phyloP scores from a whole-genome alignment of 345 rosid species.

The Rhizophora mangle region DNA sequence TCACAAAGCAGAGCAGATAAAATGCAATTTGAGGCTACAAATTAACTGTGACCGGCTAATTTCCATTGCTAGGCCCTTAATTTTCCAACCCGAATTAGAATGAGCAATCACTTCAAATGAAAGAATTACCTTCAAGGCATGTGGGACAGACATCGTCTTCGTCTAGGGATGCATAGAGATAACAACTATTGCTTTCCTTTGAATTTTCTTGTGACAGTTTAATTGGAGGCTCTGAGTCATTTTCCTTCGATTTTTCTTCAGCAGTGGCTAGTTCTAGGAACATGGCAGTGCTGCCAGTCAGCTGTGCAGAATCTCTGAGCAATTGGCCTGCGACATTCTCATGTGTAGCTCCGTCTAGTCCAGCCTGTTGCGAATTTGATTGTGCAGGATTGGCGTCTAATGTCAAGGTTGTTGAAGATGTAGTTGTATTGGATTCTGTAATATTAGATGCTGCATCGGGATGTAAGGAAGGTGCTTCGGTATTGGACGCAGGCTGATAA shows the following conservation, averaged over 20 bases:
- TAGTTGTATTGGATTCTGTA: not conserved
- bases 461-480: not conserved
- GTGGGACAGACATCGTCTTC: conserved; percentile 48
- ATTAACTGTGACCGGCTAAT: not conserved
- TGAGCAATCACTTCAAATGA: not conserved
- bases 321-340: too few relatives aligned
- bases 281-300: too few relatives aligned
- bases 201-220: not conserved
- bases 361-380: too few relatives aligned
- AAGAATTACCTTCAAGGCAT: conserved; percentile 47
- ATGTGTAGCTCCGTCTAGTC: too few relatives aligned
- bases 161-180: conserved; percentile 5
- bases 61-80: too few relatives aligned
- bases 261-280: too few relatives aligned
- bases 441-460: not conserved
- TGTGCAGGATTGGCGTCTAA: too few relatives aligned
- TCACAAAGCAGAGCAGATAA: not conserved
- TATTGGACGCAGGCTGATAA: not conserved
- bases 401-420: too few relatives aligned
- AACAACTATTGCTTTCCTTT: not conserved
- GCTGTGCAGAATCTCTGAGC: too few relatives aligned
- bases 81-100: not conserved
- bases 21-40: not conserved
- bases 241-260: not conserved
- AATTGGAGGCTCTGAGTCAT: not conserved